Conservation (phyloP, 495 filamentous ascomycete genomes). For the Penicillium goetzii region DNA sequence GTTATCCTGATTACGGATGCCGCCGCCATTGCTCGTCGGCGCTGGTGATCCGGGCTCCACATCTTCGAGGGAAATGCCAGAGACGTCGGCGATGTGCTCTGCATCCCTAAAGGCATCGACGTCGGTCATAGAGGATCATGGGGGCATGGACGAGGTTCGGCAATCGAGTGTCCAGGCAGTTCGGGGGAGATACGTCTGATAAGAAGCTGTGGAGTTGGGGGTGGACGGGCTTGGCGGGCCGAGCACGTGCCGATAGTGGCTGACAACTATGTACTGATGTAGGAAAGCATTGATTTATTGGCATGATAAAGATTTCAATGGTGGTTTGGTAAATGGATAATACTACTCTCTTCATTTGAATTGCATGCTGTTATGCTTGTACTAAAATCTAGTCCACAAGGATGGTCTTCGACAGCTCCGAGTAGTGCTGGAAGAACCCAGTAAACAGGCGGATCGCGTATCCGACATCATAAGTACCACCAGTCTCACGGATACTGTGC, state of each 20-base stretch:
- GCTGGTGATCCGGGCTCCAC: constrained; percentile 23
- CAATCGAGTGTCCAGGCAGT: constrained; percentile 21
- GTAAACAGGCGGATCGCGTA: constrained; percentile 85
- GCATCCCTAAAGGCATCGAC: constrained; percentile 55
- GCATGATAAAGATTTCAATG: neutral
- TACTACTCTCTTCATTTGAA: neutral
- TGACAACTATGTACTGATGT: neutral
- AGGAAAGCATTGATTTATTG: neutral
- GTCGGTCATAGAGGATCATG: constrained; percentile 58
- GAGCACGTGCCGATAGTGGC: constrained; percentile 24
- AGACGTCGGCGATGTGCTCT: constrained; percentile 56
- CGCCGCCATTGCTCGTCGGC: constrained; percentile 12
- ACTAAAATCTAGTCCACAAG: constrained; percentile 63
- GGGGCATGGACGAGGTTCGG: constrained; percentile 38
- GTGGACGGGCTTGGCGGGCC: constrained; percentile 33
- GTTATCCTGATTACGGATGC: constrained; percentile 32
- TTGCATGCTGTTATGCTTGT: neutral
- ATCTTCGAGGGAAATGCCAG: constrained; percentile 45
- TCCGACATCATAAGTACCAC: constrained; percentile 84
- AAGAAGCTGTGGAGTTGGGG: constrained; percentile 22
- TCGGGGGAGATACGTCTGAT: constrained; percentile 20
- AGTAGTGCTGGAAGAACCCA: constrained; percentile 83
- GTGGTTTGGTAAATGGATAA: neutral
- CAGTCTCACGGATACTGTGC: constrained; percentile 95
- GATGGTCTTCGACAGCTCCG: constrained; percentile 77